Conservation (phyloP, 2,329 filamentous ascomycete genomes). For the Aureobasidium leucospermi region DNA sequence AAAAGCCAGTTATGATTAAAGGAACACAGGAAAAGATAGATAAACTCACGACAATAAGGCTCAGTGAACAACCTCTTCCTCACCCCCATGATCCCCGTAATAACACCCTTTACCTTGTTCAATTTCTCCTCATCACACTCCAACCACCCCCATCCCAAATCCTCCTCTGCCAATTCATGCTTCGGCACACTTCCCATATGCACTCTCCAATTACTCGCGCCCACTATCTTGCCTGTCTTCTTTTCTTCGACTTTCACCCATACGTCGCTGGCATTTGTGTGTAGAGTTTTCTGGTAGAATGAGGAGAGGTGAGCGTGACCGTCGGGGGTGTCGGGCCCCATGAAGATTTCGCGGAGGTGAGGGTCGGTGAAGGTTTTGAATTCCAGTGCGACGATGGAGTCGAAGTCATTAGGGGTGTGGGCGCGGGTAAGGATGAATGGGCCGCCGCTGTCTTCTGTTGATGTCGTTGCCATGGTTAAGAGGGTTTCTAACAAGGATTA, state of each 20-base stretch:
- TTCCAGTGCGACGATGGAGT: too few species aligned
- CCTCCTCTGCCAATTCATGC: constrained; percentile 16
- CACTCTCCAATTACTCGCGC: constrained; percentile 27
- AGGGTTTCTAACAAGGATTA: too few species aligned
- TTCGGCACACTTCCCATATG: constrained; percentile 18
- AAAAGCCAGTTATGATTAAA: background rate
- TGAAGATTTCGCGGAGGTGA: constrained; percentile 16
- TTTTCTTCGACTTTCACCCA: constrained; percentile 27
- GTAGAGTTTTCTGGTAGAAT: constrained; percentile 17
- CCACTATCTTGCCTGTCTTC: constrained; percentile 22
- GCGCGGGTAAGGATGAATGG: too few species aligned
- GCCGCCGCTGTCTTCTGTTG: too few species aligned
- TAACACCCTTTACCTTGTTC: background rate
- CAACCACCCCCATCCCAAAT: constrained; percentile 15
- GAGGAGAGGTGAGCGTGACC: constrained; percentile 13
- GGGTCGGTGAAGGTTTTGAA: too few species aligned
- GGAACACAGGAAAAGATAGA: background rate
- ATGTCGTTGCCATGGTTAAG: too few species aligned
- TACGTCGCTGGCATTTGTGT: constrained; percentile 19
- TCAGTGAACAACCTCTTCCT: constrained; percentile 14
- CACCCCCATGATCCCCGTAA: constrained; percentile 12
- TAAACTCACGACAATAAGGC: constrained; percentile 18
- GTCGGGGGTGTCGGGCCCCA: constrained; percentile 19
- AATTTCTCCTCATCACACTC: constrained; percentile 14
- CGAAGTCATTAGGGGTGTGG: too few species aligned